Evolutionary conservation across 176 grass and related monocot species (phyloP).

Genomic region (Musa acuminata): DNA sequence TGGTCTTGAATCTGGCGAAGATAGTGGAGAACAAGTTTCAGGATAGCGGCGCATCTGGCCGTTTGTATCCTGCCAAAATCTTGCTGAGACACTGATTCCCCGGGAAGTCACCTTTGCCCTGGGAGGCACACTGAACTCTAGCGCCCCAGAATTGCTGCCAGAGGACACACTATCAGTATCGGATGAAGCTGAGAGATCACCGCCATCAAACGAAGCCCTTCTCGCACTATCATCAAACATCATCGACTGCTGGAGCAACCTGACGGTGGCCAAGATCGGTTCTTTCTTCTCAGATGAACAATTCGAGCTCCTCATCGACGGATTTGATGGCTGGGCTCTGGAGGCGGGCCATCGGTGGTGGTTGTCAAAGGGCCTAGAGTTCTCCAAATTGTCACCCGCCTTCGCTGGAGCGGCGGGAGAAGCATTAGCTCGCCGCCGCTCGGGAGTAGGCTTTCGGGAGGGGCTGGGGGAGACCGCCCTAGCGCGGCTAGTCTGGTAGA

Average conservation of each 20-base stretch:
- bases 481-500: constrained; percentile 40
- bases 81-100: constrained; percentile 25
- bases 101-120: constrained; percentile 18
- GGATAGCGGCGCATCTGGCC: not conserved
- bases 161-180: constrained; percentile 40
- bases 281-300: constrained; percentile 28
- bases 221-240: constrained; percentile 5
- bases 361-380: constrained; percentile 13
- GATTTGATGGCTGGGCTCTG: not conserved
- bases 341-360: constrained; percentile 4
- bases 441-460: constrained; percentile 17
- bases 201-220: constrained; percentile 1
- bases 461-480: constrained; percentile 20
- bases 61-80: constrained; percentile 24
- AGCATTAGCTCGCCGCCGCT: constrained; percentile 12
- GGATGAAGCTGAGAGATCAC: constrained; percentile 32
- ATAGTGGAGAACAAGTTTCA: constrained; percentile 9
- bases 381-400: constrained; percentile 13
- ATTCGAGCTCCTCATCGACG: not conserved
- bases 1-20: constrained; percentile 13
- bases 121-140: constrained; percentile 17
- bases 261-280: not conserved
- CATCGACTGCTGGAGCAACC: constrained; percentile 6
- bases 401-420: constrained; percentile 6
- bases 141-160: constrained; percentile 31